phyloP scores from a whole-genome alignment of 805 yeast species.

The Ascoidea rubescens region DNA sequence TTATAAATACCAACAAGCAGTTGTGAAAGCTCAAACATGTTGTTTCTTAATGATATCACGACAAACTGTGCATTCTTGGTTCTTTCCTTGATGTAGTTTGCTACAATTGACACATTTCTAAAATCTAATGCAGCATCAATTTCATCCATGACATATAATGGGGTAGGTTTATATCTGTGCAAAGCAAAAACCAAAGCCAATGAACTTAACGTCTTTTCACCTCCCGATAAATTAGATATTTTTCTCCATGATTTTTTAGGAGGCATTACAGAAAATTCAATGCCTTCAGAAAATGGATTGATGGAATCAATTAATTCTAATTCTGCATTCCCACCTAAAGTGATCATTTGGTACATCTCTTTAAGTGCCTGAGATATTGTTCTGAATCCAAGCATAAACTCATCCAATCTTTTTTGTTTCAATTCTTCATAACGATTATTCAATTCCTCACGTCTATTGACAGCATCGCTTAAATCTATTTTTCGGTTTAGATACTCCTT shows the following conservation, averaged over 20 bases:
- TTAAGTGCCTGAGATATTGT: slow-evolving; percentile 77
- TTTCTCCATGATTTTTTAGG: slow-evolving; percentile 98
- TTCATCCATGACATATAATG: slow-evolving; percentile 96
- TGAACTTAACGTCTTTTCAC: slow-evolving; percentile 92
- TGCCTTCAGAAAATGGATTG: slow-evolving; percentile 98
- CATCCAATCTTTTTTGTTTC: slow-evolving; percentile 63
- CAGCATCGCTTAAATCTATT: slow-evolving; percentile 53
- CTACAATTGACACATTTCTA: slow-evolving; percentile 93
- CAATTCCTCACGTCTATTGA: slow-evolving; percentile 47
- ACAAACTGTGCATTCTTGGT: slow-evolving; percentile 94
- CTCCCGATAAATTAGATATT: slow-evolving; percentile 90
- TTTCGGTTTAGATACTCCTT: slow-evolving; percentile 52
- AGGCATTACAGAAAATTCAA: slow-evolving; percentile 95
- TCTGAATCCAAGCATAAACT: slow-evolving; percentile 88
- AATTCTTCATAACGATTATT: slow-evolving; percentile 52
- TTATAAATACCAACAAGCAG: slow-evolving; percentile 93
- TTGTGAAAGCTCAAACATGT: slow-evolving; percentile 94
- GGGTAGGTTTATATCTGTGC: slow-evolving; percentile 93
- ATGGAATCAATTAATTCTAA: slow-evolving; percentile 87
- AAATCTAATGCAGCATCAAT: slow-evolving; percentile 98
- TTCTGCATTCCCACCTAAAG: slow-evolving; percentile 99
- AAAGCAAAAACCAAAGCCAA: slow-evolving; percentile 92
- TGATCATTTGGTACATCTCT: slow-evolving; percentile 96
- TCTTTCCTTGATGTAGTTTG: slow-evolving; percentile 89
- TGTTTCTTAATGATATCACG: slow-evolving; percentile 88